Percentiles rank a stretch among this genome's conserved stretches.
These are phyloP conservation scores for Paecilomyces niveus DNA, from an alignment of 2,329 filamentous ascomycete species.

Conservation along the genomic window DNA sequence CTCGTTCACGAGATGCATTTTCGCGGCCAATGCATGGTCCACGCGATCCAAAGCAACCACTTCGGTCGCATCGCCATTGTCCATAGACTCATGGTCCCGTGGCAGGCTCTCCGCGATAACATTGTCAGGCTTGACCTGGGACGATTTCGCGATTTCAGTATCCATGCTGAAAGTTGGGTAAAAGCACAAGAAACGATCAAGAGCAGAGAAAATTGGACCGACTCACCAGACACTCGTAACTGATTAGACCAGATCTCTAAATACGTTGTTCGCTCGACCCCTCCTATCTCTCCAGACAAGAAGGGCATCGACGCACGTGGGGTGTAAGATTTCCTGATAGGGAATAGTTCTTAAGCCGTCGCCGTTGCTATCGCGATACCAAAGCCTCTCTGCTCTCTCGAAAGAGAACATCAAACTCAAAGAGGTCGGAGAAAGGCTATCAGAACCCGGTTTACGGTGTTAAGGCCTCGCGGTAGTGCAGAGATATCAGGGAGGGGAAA, in stretches of 20 bases:
- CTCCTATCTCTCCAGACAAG: not conserved
- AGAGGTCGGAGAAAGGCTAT: not conserved
- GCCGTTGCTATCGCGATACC: not conserved
- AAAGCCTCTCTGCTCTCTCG: not conserved
- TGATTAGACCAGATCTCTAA: not conserved
- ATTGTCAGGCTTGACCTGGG: not conserved
- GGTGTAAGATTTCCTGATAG: not conserved
- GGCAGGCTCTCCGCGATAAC: not conserved
- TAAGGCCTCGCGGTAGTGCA: too few species aligned
- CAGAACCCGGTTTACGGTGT: not conserved
- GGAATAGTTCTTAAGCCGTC: not conserved
- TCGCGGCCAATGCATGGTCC: slow-evolving; percentile 56
- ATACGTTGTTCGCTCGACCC: not conserved
- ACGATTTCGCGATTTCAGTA: not conserved
- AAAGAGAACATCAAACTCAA: not conserved
- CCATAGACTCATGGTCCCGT: not conserved
- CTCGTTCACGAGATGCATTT: slow-evolving; percentile 65
- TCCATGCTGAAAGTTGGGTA: not conserved
- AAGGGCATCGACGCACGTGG: not conserved
- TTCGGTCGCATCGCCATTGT: not conserved
- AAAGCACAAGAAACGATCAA: not conserved
- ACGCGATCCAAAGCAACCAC: slow-evolving; percentile 18
- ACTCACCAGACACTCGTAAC: not conserved
- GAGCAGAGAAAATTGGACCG: not conserved
- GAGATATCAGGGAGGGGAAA: not conserved